A percentile compares a stretch with the other conserved stretches of the same genome.
These are phyloP conservation scores for Oleoguttula mirabilis DNA, from an alignment of 495 filamentous ascomycete species.

Conservation along the genomic window DNA sequence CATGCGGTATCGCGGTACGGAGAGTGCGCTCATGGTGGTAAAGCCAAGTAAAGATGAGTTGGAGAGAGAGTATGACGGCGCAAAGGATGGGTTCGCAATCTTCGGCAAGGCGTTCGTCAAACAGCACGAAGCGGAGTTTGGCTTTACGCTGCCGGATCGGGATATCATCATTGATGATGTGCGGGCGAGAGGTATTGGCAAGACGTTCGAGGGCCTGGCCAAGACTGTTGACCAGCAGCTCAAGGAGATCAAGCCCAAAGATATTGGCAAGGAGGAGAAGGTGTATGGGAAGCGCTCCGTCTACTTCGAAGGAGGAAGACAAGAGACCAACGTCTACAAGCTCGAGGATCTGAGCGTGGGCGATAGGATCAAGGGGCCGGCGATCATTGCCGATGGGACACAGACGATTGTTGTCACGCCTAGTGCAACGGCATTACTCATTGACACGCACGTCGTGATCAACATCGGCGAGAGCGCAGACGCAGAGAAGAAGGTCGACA, in stretches of 20 bases:
- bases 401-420: slow-evolving; percentile 93
- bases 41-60: slow-evolving; percentile 46
- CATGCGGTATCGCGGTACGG: slow-evolving; percentile 77
- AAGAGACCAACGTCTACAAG: slow-evolving; percentile 75
- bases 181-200: slow-evolving; percentile 75
- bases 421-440: slow-evolving; percentile 57
- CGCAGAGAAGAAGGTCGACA: slow-evolving; percentile 38
- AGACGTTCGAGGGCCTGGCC: slow-evolving; percentile 66
- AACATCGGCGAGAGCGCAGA: slow-evolving; percentile 50
- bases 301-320: slow-evolving; percentile 62
- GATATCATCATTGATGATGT: slow-evolving; percentile 92
- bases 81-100: slow-evolving; percentile 56
- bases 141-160: slow-evolving; percentile 76
- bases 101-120: slow-evolving; percentile 73
- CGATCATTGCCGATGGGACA: slow-evolving; percentile 85
- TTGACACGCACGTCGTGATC: slow-evolving; percentile 61
- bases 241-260: slow-evolving; percentile 45
- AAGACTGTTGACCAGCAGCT: slow-evolving; percentile 73
- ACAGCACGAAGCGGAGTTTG: slow-evolving; percentile 89
- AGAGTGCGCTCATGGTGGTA: slow-evolving; percentile 77
- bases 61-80: slow-evolving; percentile 44
- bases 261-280: slow-evolving; percentile 41
- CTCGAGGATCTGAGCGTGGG: slow-evolving; percentile 65
- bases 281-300: slow-evolving; percentile 44
- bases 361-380: slow-evolving; percentile 70